phyloP scores from a whole-genome alignment of 2,329 filamentous ascomycete species.

The Pseudogymnoascus sp. region DNA sequence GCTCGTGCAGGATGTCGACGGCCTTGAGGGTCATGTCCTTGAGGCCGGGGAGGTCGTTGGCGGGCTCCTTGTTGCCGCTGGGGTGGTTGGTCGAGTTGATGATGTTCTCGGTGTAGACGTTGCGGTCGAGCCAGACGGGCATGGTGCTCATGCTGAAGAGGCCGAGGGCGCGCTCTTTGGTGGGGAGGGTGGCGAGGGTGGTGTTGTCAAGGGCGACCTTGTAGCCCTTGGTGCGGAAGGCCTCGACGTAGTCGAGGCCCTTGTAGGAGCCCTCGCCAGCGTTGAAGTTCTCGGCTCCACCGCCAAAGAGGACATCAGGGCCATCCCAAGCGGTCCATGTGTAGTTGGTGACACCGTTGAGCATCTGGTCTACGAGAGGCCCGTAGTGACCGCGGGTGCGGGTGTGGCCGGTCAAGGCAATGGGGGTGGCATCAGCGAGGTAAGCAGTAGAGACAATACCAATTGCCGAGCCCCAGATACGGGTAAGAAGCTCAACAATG shows the following conservation, averaged over 20 bases:
- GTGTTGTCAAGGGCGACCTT: conserved; percentile 67
- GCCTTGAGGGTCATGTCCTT: conserved; percentile 89
- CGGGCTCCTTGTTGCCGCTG: conserved; percentile 52
- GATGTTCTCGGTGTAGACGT: conserved; percentile 67
- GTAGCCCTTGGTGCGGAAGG: conserved; percentile 67
- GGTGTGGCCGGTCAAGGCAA: conserved; percentile 65
- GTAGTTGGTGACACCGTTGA: conserved; percentile 71
- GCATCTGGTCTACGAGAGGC: conserved; percentile 64
- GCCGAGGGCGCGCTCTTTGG: conserved; percentile 58
- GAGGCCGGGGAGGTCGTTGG: conserved; percentile 69
- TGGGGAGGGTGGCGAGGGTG: conserved; percentile 49
- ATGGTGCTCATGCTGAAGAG: conserved; percentile 70
- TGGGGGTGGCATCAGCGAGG: conserved; percentile 75
- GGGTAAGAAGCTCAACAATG: conserved; percentile 68
- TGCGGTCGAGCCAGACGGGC: conserved; percentile 79
- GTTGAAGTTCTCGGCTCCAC: conserved; percentile 74
- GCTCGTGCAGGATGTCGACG: conserved; percentile 64
- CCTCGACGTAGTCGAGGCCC: conserved; percentile 65
- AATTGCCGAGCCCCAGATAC: conserved; percentile 53
- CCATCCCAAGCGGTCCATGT: conserved; percentile 68
- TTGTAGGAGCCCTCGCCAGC: conserved; percentile 55
- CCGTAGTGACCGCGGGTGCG: conserved; percentile 61
- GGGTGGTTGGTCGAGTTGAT: conserved; percentile 59
- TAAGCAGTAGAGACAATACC: conserved; percentile 71
- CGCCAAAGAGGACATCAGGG: conserved; percentile 75